Base-by-base conservation (phyloP, 164 flowering plant genomes). In the Vitis amurensis region DNA sequence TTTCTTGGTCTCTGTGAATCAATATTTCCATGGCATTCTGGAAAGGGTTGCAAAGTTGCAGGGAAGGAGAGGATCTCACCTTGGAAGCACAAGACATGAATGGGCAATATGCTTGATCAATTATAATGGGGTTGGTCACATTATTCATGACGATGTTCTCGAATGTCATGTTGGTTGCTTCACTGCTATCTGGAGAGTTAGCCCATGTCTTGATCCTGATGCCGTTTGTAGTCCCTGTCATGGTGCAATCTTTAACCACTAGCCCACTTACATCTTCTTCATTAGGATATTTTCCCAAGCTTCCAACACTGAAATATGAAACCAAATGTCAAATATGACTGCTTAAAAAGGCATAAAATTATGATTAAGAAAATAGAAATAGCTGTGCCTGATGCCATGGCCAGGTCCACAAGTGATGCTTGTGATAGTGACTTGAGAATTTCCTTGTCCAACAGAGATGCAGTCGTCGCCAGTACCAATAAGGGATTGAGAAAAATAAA, bases 381-480 rank as follows among this genome's bases (percentile, higher is more conserved):
- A 52, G n/a, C 10, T 17, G 51, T 64, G 86, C 91, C 91, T 87
- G 78, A 88, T 87, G 11, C 96, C 96, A 67, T 90, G 93, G 16
- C 91, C 96, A 2, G 92, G 92, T 14, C 96, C 96, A 72, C 92
- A 90, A 31, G 64, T 76, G 71, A 87, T 66, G 51, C 85, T 71
- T 1, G 70, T 66, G 53, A 90, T 59, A 11, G 78, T 73, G 69
- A 88, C 55, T 6, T 82, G 76, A 62, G 88, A 73, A 66, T 79
- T 86, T n/a, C 90, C 92, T 66, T 84, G 85, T 17, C 90, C 93
- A 1, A 90, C 65, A 1, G 95, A 88, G 50, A 90, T 73, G 77
- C 92, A 90, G 66, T 90, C 95, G 64, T 90, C 91, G 0, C 91
- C 96, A 0, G 91, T 87, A 13, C 83, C 84, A 9, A 88, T 87